Evolutionary conservation across 2,329 filamentous ascomycete species (phyloP).

Genomic region (Aspergillus cejpii): DNA sequence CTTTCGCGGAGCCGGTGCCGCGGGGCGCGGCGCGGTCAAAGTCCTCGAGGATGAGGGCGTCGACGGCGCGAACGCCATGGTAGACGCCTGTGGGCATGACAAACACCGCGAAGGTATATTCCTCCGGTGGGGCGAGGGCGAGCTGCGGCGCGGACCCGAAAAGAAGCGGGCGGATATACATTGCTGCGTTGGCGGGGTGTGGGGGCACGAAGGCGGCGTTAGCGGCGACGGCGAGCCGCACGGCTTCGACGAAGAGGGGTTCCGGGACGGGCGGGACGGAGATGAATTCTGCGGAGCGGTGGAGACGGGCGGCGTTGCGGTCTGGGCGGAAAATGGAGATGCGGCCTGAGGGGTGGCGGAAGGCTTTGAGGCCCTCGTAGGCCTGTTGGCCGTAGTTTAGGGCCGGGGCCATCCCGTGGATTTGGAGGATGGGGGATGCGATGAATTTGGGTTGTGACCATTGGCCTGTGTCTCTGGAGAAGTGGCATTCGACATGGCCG

Average conservation of each 20-base stretch:
- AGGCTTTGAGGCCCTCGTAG: constrained; percentile 97
- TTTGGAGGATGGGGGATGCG: constrained; percentile 71
- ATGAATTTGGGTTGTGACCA: constrained; percentile 78
- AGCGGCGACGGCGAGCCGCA: constrained; percentile 72
- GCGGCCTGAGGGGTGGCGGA: constrained; percentile 59
- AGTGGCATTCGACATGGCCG: constrained; percentile 86
- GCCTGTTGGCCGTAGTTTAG: constrained; percentile 97
- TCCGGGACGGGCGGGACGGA: constrained; percentile 75
- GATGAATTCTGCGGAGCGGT: constrained; percentile 74
- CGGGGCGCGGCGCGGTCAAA: constrained; percentile 92
- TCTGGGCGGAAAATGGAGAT: constrained; percentile 85
- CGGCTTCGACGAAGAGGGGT: constrained; percentile 66
- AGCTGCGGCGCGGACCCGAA: constrained; percentile 85
- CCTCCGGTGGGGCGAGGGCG: constrained; percentile 77
- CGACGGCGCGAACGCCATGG: constrained; percentile 82
- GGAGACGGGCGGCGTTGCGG: constrained; percentile 76
- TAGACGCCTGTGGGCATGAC: constrained; percentile 91
- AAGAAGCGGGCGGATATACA: constrained; percentile 86
- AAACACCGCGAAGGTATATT: constrained; percentile 86
- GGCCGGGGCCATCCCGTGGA: constrained; percentile 91
- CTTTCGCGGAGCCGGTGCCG: constrained; percentile 84
- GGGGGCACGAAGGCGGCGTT: constrained; percentile 91
- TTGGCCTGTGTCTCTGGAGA: constrained; percentile 59
- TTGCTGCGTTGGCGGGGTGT: constrained; percentile 76
- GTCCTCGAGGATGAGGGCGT: constrained; percentile 78